phyloP scores from a whole-genome alignment of 306 rosid species.

The Cicer yamashitae region DNA sequence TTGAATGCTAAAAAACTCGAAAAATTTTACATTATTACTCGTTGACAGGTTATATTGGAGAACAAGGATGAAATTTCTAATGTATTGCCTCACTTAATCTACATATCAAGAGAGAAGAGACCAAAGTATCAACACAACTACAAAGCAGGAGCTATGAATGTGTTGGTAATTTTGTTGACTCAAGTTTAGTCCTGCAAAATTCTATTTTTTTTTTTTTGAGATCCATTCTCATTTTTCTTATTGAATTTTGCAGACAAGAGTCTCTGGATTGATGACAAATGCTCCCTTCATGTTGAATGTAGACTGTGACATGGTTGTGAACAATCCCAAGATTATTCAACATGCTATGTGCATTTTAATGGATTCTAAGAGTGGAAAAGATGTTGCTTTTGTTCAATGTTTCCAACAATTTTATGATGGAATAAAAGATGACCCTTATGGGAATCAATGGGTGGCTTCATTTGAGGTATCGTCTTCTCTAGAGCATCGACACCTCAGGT shows the following conservation, averaged over 20 bases:
- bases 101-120: slow-evolving; percentile 70
- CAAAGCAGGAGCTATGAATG: slow-evolving; percentile 89
- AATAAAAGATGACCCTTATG: slow-evolving; percentile 75
- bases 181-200: background rate
- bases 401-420: slow-evolving; percentile 60
- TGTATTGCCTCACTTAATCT: slow-evolving; percentile 66
- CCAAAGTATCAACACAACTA: slow-evolving; percentile 57
- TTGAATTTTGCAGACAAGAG: slow-evolving; percentile 56
- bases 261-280: slow-evolving; percentile 73
- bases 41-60: slow-evolving; percentile 63
- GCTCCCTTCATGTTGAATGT: slow-evolving; percentile 74
- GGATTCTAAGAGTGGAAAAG: slow-evolving; percentile 50
- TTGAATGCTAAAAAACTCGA: no score
- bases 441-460: slow-evolving; percentile 49
- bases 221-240: background rate
- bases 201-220: background rate
- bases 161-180: slow-evolving; percentile 47
- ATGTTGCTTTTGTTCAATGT: slow-evolving; percentile 67
- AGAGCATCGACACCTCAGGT: no score
- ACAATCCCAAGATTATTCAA: slow-evolving; percentile 55
- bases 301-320: slow-evolving; percentile 74
- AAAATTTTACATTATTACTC: background rate
- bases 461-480: slow-evolving; percentile 41
- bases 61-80: slow-evolving; percentile 47
- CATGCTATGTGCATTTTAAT: slow-evolving; percentile 66